Conservation (phyloP, 169 alveolate species). For the Plasmodium berghei region DNA sequence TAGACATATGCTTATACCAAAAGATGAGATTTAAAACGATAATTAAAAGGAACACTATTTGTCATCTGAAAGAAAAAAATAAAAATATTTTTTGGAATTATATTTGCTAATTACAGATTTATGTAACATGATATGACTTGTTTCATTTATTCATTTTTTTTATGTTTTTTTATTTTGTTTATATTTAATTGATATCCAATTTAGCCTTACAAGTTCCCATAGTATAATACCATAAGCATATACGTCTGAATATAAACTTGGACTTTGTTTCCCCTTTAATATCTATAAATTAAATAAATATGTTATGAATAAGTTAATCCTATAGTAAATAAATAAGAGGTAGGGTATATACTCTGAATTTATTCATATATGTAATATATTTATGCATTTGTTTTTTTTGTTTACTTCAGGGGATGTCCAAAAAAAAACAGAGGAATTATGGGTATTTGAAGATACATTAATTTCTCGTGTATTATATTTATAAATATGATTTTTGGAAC, state of each 20-base stretch:
- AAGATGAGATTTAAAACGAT: slow-evolving; percentile 52
- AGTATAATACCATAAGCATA: slow-evolving; percentile 67
- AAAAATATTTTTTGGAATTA: slow-evolving; percentile 1
- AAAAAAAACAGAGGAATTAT: slow-evolving; percentile 18
- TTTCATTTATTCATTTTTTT: background rate
- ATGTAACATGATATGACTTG: no score
- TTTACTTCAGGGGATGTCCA: slow-evolving; percentile 75
- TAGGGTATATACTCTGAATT: no score
- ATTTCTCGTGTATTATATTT: slow-evolving; percentile 21
- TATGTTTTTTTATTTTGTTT: background rate
- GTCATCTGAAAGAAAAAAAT: slow-evolving; percentile 32
- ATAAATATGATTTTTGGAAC: slow-evolving; percentile 15
- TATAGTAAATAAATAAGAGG: background rate
- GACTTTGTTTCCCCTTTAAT: slow-evolving; percentile 25
- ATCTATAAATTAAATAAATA: slow-evolving; percentile 17
- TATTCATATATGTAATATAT: no score
- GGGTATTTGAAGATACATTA: slow-evolving; percentile 8
- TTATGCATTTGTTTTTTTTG: background rate
- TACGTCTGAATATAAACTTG: slow-evolving; percentile 25
- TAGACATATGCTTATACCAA: slow-evolving; percentile 25
- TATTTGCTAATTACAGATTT: no score
- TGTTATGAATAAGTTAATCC: background rate
- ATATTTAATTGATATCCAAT: background rate
- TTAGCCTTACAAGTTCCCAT: slow-evolving; percentile 62
- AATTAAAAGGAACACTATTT: slow-evolving; percentile 52